Evolutionary conservation across 192 early-diverging fungal genomes (phyloP), one percentile per base, ranked within the genome.

Genomic region (Coemansia sp.): DNA sequence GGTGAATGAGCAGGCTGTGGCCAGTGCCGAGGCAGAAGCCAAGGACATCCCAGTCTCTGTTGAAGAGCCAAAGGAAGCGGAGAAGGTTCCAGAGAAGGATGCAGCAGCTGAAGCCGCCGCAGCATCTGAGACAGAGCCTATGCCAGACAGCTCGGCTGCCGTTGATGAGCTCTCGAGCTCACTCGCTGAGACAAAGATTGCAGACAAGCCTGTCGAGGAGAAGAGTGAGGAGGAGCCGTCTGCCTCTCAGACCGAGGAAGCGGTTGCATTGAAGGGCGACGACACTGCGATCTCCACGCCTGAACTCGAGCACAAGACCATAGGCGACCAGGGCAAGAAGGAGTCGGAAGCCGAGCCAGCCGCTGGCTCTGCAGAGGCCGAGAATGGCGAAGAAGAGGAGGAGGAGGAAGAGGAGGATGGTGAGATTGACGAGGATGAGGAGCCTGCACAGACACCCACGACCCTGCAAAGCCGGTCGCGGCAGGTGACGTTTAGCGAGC

Each of bases 401-500:
- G 65, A 73, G 43, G 63, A 56, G 19, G 57, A 57, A 53, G 70
- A 50, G 38, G 64, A 62, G 69, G 67, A 77, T 46, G 51, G 54
- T 14, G 61, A 73, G 25, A 67, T 63, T 20, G 58, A 63, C 40
- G 71, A 63, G 43, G 45, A 45, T 42, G 60, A 60, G 14, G 72
- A 70, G 39, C n/a, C 32, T 2, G 16, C 57, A 4, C 67, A 56
- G 46, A 55, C 51, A 1, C 64, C 64, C 50, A 72, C 64, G 16
- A 66, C 68, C 41, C 75, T 65, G 58, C 77, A 61, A 64, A 81
- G 55, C 61, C 80, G 78, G 56, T 66, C 72, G 12, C 69, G 70
- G 57, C 83, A 79, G 53, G 72, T 84, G 19, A 77, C 77, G 20
- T 72, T 65, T 66, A 85, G 74, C 68, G 76, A 74, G 69, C 85